Evolutionary conservation across 257 asterid species (phyloP).

Genomic region (Solanum ossicruentum): DNA sequence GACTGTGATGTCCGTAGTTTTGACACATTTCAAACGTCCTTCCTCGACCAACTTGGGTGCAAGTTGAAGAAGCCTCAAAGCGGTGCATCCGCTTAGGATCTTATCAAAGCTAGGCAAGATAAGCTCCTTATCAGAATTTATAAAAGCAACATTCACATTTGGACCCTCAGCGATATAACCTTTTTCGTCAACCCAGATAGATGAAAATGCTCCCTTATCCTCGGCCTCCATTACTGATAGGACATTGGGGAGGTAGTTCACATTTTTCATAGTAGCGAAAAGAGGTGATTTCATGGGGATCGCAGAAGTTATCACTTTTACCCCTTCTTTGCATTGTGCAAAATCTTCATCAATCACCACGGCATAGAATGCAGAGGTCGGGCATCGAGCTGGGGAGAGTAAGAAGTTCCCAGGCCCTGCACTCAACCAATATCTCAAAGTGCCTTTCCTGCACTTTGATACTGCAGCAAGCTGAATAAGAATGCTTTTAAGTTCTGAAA

Average conservation of each 20-base stretch:
- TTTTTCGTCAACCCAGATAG: conserved; percentile 72
- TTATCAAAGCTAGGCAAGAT: conserved; percentile 58
- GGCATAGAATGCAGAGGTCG: conserved; percentile 69
- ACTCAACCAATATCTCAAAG: conserved; percentile 73
- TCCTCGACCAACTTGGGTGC: conserved; percentile 57
- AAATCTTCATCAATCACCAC: conserved; percentile 57
- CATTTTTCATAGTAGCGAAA: conserved; percentile 77
- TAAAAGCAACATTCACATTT: conserved; percentile 73
- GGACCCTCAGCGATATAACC: conserved; percentile 90
- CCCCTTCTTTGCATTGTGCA: conserved; percentile 61
- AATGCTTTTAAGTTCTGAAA: conserved; percentile 47
- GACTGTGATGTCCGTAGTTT: conserved; percentile 23
- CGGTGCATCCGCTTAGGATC: conserved; percentile 75
- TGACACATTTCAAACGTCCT: conserved; percentile 49
- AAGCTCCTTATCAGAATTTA: conserved; percentile 54
- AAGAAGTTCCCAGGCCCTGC: conserved; percentile 83
- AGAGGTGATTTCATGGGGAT: conserved; percentile 74
- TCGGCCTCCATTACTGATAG: conserved; percentile 84
- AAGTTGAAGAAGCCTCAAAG: conserved; percentile 64
- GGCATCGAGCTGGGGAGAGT: conserved; percentile 63
- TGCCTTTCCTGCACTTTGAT: conserved; percentile 55
- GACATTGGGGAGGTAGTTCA: conserved; percentile 86
- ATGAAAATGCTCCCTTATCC: conserved; percentile 52
- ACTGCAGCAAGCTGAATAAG: conserved; percentile 69
- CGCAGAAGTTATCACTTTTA: conserved; percentile 53